phyloP scores from a whole-genome alignment of 2,329 filamentous ascomycete species.

The Ophiostoma quercus region DNA sequence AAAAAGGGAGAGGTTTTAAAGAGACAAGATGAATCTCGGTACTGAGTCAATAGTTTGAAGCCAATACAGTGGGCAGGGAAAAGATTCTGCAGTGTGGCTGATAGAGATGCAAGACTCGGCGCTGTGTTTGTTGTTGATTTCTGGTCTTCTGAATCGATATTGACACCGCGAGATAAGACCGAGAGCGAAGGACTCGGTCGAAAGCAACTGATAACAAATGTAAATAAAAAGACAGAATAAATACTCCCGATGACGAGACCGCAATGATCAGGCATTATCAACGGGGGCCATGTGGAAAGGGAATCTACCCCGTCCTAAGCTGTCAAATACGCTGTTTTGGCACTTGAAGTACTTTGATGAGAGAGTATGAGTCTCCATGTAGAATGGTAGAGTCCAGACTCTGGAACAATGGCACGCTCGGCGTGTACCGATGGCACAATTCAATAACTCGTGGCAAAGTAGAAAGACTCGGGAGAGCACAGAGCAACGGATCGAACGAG shows the following conservation, averaged over 20 bases:
- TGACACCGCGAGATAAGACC: not conserved
- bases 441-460: not conserved
- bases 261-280: not conserved
- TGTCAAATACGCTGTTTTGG: not conserved
- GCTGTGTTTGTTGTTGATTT: not conserved
- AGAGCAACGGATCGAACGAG: not conserved
- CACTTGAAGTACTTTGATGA: not conserved
- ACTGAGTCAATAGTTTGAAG: not conserved
- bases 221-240: not conserved
- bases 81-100: not conserved
- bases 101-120: not conserved
- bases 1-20: not conserved
- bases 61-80: not conserved
- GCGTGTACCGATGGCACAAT: slow-evolving; percentile 1
- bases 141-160: too few species aligned
- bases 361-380: not conserved
- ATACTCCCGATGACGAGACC: not conserved
- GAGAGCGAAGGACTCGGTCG: not conserved
- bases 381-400: not conserved
- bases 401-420: not conserved
- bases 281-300: not conserved
- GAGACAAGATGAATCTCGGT: not conserved
- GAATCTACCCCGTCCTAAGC: not conserved
- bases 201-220: not conserved
- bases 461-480: not conserved